Conservation (phyloP, 371 early-diverging fungal genomes). For the Mucor saturninus region DNA sequence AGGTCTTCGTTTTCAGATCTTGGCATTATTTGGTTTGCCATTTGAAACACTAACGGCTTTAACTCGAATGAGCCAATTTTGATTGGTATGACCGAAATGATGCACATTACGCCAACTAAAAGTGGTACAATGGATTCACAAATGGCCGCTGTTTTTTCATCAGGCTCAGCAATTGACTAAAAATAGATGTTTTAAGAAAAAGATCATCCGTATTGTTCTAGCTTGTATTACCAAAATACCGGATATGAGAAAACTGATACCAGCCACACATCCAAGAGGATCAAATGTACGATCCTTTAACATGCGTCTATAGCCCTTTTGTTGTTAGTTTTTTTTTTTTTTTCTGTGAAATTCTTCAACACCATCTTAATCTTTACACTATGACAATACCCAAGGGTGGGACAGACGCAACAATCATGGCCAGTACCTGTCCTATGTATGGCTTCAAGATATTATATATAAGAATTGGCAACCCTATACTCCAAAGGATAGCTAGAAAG, state of each 20-base stretch:
- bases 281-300: slow-evolving; percentile 28
- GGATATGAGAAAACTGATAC: slow-evolving; percentile 38
- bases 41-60: slow-evolving; percentile 43
- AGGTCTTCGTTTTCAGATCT: slow-evolving; percentile 31
- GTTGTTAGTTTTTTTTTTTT: background rate
- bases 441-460: slow-evolving; percentile 29
- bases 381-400: slow-evolving; percentile 34
- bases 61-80: slow-evolving; percentile 37
- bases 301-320: slow-evolving; percentile 29
- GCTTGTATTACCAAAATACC: slow-evolving; percentile 34
- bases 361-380: slow-evolving; percentile 15
- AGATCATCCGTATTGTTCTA: background rate
- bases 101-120: slow-evolving; percentile 43
- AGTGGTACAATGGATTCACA: slow-evolving; percentile 46
- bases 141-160: slow-evolving; percentile 35
- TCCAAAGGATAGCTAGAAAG: slow-evolving; percentile 34
- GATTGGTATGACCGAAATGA: slow-evolving; percentile 45
- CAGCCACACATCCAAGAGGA: slow-evolving; percentile 35
- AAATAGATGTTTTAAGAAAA: background rate
- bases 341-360: background rate
- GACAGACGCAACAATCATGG: slow-evolving; percentile 35
- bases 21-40: slow-evolving; percentile 53
- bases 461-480: slow-evolving; percentile 34
- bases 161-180: slow-evolving; percentile 51
- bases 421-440: slow-evolving; percentile 31